A percentile compares a stretch with the other conserved stretches of the same genome.
These are phyloP conservation scores for Eimeria acervulina DNA, from an alignment of 169 alveolate genomes.

Conservation along the genomic window DNA sequence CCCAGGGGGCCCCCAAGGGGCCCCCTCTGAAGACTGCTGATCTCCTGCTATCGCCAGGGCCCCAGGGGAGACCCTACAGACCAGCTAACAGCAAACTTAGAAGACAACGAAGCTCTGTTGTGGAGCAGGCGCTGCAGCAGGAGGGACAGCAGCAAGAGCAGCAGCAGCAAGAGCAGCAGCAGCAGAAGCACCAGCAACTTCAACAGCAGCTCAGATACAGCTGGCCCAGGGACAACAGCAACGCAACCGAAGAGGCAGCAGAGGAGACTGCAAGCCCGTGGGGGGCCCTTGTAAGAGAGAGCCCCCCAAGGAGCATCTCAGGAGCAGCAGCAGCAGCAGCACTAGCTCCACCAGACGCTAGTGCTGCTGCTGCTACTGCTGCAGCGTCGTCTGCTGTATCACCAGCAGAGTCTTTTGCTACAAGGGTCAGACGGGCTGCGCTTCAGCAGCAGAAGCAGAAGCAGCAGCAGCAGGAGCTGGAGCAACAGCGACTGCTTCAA, in stretches of 20 bases:
- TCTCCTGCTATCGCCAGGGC: conserved; percentile 68
- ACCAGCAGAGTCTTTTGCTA: conserved; percentile 29
- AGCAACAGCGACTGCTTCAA: no score
- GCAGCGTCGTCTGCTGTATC: neutral
- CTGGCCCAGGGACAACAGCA: neutral
- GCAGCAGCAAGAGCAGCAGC: conserved; percentile 38
- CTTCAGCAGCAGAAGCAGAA: no score
- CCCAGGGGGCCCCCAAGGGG: no score
- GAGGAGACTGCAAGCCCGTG: neutral
- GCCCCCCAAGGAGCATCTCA: neutral
- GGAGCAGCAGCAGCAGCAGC: no score
- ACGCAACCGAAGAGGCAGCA: no score
- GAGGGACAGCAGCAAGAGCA: neutral
- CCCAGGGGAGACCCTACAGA: conserved; percentile 69
- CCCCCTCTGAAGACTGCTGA: conserved; percentile 30
- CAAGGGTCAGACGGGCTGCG: neutral
- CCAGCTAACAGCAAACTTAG: conserved; percentile 65
- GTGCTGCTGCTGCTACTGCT: neutral
- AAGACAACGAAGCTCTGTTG: conserved; percentile 20
- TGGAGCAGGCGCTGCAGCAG: neutral
- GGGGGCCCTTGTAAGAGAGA: no score
- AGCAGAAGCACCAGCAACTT: neutral
- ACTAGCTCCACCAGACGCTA: neutral
- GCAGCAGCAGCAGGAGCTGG: no score
- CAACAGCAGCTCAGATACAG: neutral